Evolutionary conservation across 306 rosid species (phyloP).

Genomic region (Pachyrhizus erosus): DNA sequence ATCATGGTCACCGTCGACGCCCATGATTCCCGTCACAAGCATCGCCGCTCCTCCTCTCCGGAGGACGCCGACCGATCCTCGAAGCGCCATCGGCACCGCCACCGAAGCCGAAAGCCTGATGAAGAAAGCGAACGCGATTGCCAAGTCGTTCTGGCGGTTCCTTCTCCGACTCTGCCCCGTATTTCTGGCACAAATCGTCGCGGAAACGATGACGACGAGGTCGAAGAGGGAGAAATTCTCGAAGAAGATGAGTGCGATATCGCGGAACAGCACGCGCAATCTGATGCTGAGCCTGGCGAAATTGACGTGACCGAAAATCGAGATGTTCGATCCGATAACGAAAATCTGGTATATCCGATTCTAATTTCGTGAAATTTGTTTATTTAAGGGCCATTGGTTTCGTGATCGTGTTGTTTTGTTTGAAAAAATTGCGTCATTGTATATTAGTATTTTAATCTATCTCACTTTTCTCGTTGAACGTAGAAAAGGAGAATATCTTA

Average conservation of each 20-base stretch:
- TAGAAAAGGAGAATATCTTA: conserved; percentile 34
- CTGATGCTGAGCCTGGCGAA: conserved; percentile 61
- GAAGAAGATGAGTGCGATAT: conserved; percentile 63
- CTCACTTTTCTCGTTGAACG: conserved; percentile 50
- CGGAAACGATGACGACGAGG: conserved; percentile 60
- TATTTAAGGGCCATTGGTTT: conserved; percentile 6
- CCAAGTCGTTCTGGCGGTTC: conserved; percentile 35
- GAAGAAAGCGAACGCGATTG: conserved; percentile 39
- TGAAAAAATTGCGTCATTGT: background rate
- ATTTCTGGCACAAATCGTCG: conserved; percentile 3
- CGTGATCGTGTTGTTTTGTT: background rate
- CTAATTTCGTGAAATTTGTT: background rate
- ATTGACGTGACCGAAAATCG: conserved; percentile 47
- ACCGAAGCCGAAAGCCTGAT: conserved; percentile 59
- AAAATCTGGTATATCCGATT: conserved; percentile 63
- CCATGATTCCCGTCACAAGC: conserved; percentile 66
- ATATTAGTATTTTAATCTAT: conserved; percentile 29
- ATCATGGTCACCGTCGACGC: conserved; percentile 66
- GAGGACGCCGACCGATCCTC: conserved; percentile 64
- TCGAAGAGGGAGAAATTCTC: conserved; percentile 96
- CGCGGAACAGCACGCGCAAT: conserved; percentile 38
- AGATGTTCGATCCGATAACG: conserved; percentile 46
- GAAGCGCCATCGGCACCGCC: conserved; percentile 75
- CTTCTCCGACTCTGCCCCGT: conserved; percentile 37
- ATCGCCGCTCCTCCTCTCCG: conserved; percentile 61